Conservation (phyloP, 305 asterid genomes). For the Caryopteris hybrid region DNA sequence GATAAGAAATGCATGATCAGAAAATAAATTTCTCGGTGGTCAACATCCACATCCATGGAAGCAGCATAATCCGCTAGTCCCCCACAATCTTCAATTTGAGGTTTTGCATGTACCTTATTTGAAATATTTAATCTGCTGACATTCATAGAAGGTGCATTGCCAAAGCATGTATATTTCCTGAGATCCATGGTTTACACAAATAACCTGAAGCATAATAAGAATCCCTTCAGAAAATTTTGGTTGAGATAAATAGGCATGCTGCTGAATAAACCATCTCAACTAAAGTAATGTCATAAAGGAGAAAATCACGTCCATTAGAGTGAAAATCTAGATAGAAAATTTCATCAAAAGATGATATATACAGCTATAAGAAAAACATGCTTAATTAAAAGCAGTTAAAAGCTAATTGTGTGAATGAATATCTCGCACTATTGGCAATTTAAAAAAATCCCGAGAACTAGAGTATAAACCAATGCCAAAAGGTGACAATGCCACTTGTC, state of each 20-base stretch:
- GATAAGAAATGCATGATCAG: constrained; percentile 93
- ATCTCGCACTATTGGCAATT: neutral
- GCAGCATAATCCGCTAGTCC: constrained; percentile 40
- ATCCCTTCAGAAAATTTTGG: constrained; percentile 22
- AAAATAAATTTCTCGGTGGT: constrained; percentile 78
- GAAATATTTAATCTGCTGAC: constrained; percentile 40
- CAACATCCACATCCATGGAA: constrained; percentile 61
- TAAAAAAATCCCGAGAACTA: neutral
- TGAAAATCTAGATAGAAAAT: neutral
- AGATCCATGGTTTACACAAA: constrained; percentile 43
- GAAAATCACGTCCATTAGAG: neutral
- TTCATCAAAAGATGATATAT: neutral
- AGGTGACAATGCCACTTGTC: constrained; percentile 1
- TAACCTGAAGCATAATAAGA: constrained; percentile 45
- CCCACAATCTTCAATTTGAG: constrained; percentile 51
- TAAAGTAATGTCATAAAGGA: neutral
- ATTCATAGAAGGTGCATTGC: constrained; percentile 40
- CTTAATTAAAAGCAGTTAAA: neutral
- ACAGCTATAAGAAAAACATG: neutral
- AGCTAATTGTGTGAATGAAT: constrained; percentile 1
- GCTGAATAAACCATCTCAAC: constrained; percentile 10
- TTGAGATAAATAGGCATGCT: constrained; percentile 6
- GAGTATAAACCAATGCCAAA: neutral
- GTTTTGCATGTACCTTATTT: constrained; percentile 40
- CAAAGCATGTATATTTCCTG: constrained; percentile 39